Base-by-base conservation (phyloP, 768 basidiomycete genomes). In the Lentinula edodes region DNA sequence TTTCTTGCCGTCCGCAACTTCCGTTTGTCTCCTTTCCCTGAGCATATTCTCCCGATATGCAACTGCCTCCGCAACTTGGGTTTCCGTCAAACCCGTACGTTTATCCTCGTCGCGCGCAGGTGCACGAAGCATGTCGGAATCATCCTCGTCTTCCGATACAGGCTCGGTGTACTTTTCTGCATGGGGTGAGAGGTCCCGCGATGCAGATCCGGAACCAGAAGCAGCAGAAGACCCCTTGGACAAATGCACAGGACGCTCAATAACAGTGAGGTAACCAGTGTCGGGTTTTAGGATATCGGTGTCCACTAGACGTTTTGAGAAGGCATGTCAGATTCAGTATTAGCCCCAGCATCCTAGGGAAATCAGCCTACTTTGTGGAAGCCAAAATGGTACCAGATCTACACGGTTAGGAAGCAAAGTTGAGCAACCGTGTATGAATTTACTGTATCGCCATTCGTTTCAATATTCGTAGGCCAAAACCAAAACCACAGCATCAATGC, bases 301-400 rank as follows among this genome's bases (percentile, higher is more conserved):
- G 62, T 97, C 95, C 95, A 98, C 91, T 93, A 61, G 38, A 56
- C 16, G 35, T 41, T 32, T 35, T 62, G 23, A 46, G 52, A 3
- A 28, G 28, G 28, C 28, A 3, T 28, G 1, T 28, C 28, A 28
- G 28, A 28, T 28, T 28, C 28, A 28, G 28, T 4, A 28, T 28
- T 28, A 2, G 1, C 28, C 28, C 28, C 28, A 28, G 3, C 28
- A 28, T 28, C 3, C 28, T 28, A 54, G 12, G 42, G 45, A 20
- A 10, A 52, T 23, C 23, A 53, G 59, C 82, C 43, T 71, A 92
- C 91, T 97, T 71, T 98, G 95, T 5, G 95, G 95, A 6, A 95
- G 83, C 97, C 97, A 99, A 81, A 98, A 99, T 6, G 97, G 97
- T 39, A 99, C 91, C 23, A 99, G 83, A 69, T 98, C 91, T 50